A percentile compares a stretch with the other conserved stretches of the same genome.
Conservation (phyloP, 495 filamentous ascomycete species). For the Saxophila tyrrhenica region DNA sequence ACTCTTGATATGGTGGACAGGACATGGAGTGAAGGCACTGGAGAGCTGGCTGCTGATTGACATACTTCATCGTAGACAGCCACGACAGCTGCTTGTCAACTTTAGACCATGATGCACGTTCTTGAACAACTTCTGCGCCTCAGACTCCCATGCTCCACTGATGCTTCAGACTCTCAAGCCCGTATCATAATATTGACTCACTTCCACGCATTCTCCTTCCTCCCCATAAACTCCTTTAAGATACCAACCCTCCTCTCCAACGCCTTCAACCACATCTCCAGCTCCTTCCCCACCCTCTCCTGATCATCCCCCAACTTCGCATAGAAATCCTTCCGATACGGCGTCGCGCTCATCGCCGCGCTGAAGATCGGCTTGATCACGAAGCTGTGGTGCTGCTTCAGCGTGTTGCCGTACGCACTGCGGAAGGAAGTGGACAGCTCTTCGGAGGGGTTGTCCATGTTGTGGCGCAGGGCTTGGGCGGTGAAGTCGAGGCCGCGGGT, state of each 20-base stretch:
- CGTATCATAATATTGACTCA: no score
- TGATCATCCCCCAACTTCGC: slow-evolving; percentile 63
- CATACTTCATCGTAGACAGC: neutral
- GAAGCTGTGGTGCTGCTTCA: slow-evolving; percentile 83
- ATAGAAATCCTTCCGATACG: slow-evolving; percentile 87
- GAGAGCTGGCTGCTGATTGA: neutral
- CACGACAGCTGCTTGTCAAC: neutral
- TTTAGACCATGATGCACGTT: neutral
- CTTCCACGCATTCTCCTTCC: slow-evolving; percentile 17
- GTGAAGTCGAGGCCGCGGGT: slow-evolving; percentile 89
- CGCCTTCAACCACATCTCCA: slow-evolving; percentile 59
- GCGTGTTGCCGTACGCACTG: slow-evolving; percentile 65
- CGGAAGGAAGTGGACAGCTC: slow-evolving; percentile 84
- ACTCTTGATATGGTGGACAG: no score
- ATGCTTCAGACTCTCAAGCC: no score
- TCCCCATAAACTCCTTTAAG: slow-evolving; percentile 26
- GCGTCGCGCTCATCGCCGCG: slow-evolving; percentile 82
- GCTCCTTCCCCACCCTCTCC: slow-evolving; percentile 45
- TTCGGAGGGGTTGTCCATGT: slow-evolving; percentile 49
- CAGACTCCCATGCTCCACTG: no score
- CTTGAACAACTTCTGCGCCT: neutral
- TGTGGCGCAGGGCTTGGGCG: slow-evolving; percentile 65
- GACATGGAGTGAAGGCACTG: no score
- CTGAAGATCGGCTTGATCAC: slow-evolving; percentile 80
- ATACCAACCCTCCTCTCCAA: slow-evolving; percentile 48